phyloP scores from a whole-genome alignment of 2,329 filamentous ascomycete species.

The Colletotrichum kahawae region DNA sequence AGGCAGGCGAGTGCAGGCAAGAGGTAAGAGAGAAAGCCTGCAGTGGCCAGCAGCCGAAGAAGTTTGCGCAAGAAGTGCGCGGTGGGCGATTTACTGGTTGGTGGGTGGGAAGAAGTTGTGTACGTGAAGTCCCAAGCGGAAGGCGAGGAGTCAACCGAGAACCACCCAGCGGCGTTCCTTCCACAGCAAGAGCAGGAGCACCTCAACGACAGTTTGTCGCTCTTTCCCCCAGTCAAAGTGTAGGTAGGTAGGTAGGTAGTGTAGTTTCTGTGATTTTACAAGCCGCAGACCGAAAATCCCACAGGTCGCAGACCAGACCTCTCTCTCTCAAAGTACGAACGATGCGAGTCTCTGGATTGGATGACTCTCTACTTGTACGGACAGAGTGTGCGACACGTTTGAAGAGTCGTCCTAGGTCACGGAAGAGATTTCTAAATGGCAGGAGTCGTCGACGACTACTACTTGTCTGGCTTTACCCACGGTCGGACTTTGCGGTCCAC shows the following conservation, averaged over 20 bases:
- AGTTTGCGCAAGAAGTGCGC: neutral
- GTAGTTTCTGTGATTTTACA: slow-evolving; percentile 15
- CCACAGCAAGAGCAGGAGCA: neutral
- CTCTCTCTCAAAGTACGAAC: slow-evolving; percentile 18
- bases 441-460: slow-evolving; percentile 20
- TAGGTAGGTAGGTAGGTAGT: neutral
- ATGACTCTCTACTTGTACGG: slow-evolving; percentile 20
- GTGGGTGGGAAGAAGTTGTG: neutral
- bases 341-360: slow-evolving; percentile 6
- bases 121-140: slow-evolving; percentile 9
- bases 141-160: neutral
- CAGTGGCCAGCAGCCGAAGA: neutral
- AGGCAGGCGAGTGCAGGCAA: neutral
- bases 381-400: slow-evolving; percentile 18
- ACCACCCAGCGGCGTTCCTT: neutral
- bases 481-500: slow-evolving; percentile 8
- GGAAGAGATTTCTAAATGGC: slow-evolving; percentile 19
- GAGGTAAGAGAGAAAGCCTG: neutral
- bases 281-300: slow-evolving; percentile 9
- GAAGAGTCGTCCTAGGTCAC: slow-evolving; percentile 19
- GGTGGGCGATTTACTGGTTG: slow-evolving; percentile 10
- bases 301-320: slow-evolving; percentile 2
- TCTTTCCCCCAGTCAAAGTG: slow-evolving; percentile 13
- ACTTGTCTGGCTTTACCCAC: slow-evolving; percentile 19
- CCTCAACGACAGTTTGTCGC: neutral